Evolutionary conservation across 1,284 basidiomycete genomes (phyloP), one percentile per base, ranked within the genome.

Genomic region (Rhodotorula sp.): DNA sequence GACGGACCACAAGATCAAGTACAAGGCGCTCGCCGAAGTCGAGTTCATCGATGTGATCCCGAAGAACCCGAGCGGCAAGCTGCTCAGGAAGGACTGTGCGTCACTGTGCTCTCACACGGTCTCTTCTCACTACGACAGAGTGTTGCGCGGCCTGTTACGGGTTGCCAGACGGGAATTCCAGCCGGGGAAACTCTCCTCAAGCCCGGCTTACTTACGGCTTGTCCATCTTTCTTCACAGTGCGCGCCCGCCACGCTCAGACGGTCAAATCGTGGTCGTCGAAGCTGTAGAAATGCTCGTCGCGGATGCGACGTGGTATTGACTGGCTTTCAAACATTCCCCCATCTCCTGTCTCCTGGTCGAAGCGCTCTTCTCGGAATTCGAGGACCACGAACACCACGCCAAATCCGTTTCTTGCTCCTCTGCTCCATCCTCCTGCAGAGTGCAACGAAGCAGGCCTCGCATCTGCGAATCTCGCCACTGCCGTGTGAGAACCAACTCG

Each of bases 21-120:
- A 91, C 81, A 91, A 92, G 79, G 84, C 84, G 72, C 81, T 92
- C 17, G 88, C 86, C 24, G 89, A 87, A 5, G 83, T 91, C 9
- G 86, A 87, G 74, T 87, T 90, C 70, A 81, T 89, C 34, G 85
- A 89, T 56, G 80, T 77, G 0, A 86, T 91, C 60, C 89, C 89
- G 8, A 90, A 70, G 57, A 72, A 66, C 4, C 47, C 70, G 22
- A 57, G 52, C 4, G 73, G 73, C 20, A 74, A 74, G 55, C 63
- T 74, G 15, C 44, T 74, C 4, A 19, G 73, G 0, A 71, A 68
- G 47, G 69, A 73, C 48, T 29, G 71, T 70, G 24, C 15, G 68
- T 61, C 19, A 3, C 49, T 34, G 22, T 7, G 51, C 32, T 44
- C 4, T 20, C 29, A 8, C 60, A 17, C 39, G 39, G 11, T 17